Percentiles rank a stretch among this genome's conserved stretches.
phyloP scores from a whole-genome alignment of 31 red algal genomes.

The Endocladia muricata region DNA sequence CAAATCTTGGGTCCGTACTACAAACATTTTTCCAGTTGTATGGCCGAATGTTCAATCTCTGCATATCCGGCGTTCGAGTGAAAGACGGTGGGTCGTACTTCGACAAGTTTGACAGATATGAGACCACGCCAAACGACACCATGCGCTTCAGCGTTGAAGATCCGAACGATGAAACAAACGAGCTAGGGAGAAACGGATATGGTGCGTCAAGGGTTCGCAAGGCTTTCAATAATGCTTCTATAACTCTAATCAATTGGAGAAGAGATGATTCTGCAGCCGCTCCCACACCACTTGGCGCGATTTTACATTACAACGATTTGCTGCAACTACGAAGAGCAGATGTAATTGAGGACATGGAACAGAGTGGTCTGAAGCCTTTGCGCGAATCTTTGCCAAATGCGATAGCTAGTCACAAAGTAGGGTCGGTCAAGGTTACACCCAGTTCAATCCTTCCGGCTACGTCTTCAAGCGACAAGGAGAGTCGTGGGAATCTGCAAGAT shows the following conservation, averaged over 20 bases:
- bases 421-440: too few species aligned
- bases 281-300: slow-evolving; percentile 33
- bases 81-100: slow-evolving; percentile 68
- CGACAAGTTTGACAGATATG: slow-evolving; percentile 65
- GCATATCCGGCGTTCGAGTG: slow-evolving; percentile 52
- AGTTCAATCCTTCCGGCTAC: too few species aligned
- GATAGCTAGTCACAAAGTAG: too few species aligned
- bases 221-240: slow-evolving; percentile 51
- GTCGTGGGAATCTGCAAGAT: too few species aligned
- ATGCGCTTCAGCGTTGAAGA: slow-evolving; percentile 73
- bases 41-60: slow-evolving; percentile 66
- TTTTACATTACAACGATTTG: slow-evolving; percentile 32
- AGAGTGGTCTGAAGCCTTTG: slow-evolving; percentile 1
- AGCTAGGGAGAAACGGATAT: slow-evolving; percentile 71
- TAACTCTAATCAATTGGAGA: slow-evolving; percentile 47
- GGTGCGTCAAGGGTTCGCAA: slow-evolving; percentile 54
- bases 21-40: slow-evolving; percentile 78
- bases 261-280: slow-evolving; percentile 27
- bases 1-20: slow-evolving; percentile 60
- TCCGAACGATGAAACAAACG: slow-evolving; percentile 73
- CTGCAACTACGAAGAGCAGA: slow-evolving; percentile 17
- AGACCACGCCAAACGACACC: slow-evolving; percentile 29
- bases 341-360: slow-evolving; percentile 40
- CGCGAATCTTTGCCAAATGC: slow-evolving; percentile 11
- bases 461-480: too few species aligned